Conservation (phyloP, 805 yeast species). For the Sungouiella thailandica region DNA sequence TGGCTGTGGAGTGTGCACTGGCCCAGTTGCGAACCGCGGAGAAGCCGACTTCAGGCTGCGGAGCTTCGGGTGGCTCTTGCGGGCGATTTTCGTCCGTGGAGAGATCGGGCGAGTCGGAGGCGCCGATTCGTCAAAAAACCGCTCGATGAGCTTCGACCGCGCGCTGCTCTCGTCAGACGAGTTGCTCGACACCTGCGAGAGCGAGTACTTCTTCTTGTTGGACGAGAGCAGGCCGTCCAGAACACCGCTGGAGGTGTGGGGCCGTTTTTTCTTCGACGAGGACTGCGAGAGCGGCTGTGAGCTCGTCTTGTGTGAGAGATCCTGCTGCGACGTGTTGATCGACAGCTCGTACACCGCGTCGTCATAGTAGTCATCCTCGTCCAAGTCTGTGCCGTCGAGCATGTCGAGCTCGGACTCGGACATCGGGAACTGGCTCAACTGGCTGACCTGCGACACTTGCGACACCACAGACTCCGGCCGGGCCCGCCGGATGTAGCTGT, state of each 20-base stretch:
- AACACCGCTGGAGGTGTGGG: constrained; percentile 28
- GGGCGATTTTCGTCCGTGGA: constrained; percentile 10
- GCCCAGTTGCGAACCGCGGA: constrained; percentile 4
- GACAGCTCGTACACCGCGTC: constrained; percentile 36
- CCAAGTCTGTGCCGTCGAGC: constrained; percentile 37
- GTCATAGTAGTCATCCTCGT: constrained; percentile 29
- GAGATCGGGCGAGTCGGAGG: constrained; percentile 6
- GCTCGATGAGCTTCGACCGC: constrained; percentile 6
- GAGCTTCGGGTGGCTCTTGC: constrained; percentile 7
- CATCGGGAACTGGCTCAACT: constrained; percentile 38
- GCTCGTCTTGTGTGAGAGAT: constrained; percentile 12
- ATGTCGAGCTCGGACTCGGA: constrained; percentile 39
- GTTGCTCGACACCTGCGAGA: constrained; percentile 32
- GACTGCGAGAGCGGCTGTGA: constrained; percentile 13
- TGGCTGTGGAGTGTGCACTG: constrained; percentile 1
- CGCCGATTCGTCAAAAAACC: constrained; percentile 6
- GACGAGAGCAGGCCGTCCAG: constrained; percentile 35
- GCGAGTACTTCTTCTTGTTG: constrained; percentile 24
- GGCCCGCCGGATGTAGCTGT: constrained; percentile 12
- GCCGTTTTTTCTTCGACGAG: constrained; percentile 19
- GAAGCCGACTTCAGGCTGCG: constrained; percentile 3
- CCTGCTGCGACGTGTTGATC: constrained; percentile 29
- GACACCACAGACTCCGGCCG: constrained; percentile 40
- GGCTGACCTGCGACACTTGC: constrained; percentile 36
- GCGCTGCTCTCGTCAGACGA: constrained; percentile 33